Percentiles rank a stretch among this genome's conserved stretches.
Evolutionary conservation across 2,329 filamentous ascomycete genomes (phyloP).

Genomic region (Exophiala alcalophila): DNA sequence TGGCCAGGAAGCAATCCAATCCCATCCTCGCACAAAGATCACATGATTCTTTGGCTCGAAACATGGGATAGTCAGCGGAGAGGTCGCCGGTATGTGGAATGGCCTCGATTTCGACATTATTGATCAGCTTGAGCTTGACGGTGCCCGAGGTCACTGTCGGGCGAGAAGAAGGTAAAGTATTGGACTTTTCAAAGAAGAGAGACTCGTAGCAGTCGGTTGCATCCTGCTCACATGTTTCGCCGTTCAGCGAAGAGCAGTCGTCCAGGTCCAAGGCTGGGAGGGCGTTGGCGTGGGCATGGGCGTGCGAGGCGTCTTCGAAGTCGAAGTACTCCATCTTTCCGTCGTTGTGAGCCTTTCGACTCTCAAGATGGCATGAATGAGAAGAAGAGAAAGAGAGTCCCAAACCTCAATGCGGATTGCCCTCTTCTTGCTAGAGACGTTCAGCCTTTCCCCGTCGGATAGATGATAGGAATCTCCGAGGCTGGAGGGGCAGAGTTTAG

Average conservation of each 20-base stretch:
- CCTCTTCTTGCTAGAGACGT: conserved; percentile 11
- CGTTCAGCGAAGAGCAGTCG: conserved; percentile 40
- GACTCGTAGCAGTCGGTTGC: conserved; percentile 40
- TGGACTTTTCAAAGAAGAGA: conserved; percentile 42
- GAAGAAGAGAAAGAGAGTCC: conserved; percentile 2
- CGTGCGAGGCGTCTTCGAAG: conserved; percentile 45
- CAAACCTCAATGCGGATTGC: neutral
- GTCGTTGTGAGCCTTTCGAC: neutral
- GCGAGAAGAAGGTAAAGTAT: conserved; percentile 39
- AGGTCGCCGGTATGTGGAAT: conserved; percentile 27
- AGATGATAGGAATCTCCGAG: conserved; percentile 14
- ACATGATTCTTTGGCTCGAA: conserved; percentile 45
- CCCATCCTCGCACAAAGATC: conserved; percentile 47
- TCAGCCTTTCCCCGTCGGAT: conserved; percentile 23
- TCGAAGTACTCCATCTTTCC: conserved; percentile 49
- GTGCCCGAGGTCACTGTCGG: conserved; percentile 29
- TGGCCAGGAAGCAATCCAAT: conserved; percentile 48
- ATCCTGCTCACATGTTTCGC: conserved; percentile 41
- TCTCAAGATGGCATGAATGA: neutral
- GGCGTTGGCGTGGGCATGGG: conserved; percentile 35
- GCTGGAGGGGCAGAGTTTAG: conserved; percentile 9
- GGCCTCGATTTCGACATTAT: conserved; percentile 31
- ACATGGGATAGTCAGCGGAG: conserved; percentile 42
- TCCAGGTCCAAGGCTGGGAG: conserved; percentile 39
- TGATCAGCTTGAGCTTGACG: conserved; percentile 30